phyloP scores from a whole-genome alignment of 1,139 yeast species.

The Fermentozyma sake region DNA sequence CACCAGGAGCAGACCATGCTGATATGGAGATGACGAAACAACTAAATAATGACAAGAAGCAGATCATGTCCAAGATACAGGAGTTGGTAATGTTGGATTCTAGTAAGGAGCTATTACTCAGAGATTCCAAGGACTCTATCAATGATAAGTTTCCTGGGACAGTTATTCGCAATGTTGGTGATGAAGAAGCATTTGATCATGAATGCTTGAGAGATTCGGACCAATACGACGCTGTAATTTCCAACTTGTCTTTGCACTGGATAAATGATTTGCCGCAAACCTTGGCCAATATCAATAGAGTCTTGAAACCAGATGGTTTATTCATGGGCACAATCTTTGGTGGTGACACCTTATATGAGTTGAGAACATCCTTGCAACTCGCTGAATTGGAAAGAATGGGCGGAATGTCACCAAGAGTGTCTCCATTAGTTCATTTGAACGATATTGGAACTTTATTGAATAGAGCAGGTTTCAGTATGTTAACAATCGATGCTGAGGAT shows the following conservation, averaged over 20 bases:
- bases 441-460: conserved; percentile 73
- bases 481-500: conserved; percentile 84
- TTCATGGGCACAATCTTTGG: conserved; percentile 83
- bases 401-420: conserved; percentile 74
- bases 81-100: conserved; percentile 68
- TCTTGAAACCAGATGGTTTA: conserved; percentile 76
- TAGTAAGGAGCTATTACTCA: conserved; percentile 45
- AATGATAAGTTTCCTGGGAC: conserved; percentile 41
- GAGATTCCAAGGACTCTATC: conserved; percentile 37
- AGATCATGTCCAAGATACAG: conserved; percentile 49
- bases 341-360: conserved; percentile 78
- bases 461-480: conserved; percentile 71
- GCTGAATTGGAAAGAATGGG: conserved; percentile 81
- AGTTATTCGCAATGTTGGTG: conserved; percentile 49
- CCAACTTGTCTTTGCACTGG: conserved; percentile 80
- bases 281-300: conserved; percentile 51
- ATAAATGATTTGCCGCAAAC: conserved; percentile 73
- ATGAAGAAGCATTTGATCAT: conserved; percentile 59
- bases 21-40: conserved; percentile 29
- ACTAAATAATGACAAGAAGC: conserved; percentile 48
- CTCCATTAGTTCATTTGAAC: conserved; percentile 75
- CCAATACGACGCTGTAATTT: conserved; percentile 66
- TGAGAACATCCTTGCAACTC: conserved; percentile 72
- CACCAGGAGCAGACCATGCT: conserved; percentile 25
- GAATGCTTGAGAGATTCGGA: conserved; percentile 33